These are phyloP conservation scores for Incumbomyces lentus DNA, from an alignment of 2,329 filamentous ascomycete species.

Conservation along the genomic window DNA sequence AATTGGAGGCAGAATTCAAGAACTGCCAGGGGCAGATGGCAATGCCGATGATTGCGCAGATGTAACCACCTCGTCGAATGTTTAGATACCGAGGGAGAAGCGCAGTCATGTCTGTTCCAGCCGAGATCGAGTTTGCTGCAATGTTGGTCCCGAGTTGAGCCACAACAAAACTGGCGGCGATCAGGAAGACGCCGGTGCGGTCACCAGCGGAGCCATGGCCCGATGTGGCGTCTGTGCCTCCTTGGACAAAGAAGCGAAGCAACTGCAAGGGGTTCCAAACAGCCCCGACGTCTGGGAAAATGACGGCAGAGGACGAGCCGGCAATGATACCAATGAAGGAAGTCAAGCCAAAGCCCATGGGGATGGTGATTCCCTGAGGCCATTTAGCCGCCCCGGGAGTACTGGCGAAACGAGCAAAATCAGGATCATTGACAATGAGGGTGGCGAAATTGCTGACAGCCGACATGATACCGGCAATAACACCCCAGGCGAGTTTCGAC, in stretches of 20 bases:
- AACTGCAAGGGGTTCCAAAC: constrained; percentile 37
- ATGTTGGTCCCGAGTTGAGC: constrained; percentile 38
- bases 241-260: constrained; percentile 23
- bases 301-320: constrained; percentile 23
- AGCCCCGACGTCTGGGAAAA: constrained; percentile 26
- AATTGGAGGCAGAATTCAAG: constrained; percentile 35
- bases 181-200: constrained; percentile 39
- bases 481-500: constrained; percentile 64
- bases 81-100: constrained; percentile 45
- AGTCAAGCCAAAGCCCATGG: constrained; percentile 17
- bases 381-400: constrained; percentile 25
- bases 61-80: constrained; percentile 44
- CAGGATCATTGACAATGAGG: constrained; percentile 56
- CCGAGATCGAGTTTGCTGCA: constrained; percentile 40
- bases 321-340: constrained; percentile 30
- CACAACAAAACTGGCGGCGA: constrained; percentile 34
- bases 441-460: constrained; percentile 87
- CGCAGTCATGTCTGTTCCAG: constrained; percentile 46
- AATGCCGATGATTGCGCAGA: constrained; percentile 34
- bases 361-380: constrained; percentile 12
- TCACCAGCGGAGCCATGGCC: constrained; percentile 24
- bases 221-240: constrained; percentile 38
- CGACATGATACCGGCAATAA: constrained; percentile 78
- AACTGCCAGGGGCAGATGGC: constrained; percentile 44
- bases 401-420: constrained; percentile 65